Base-by-base conservation (phyloP, 148 eudicot genomes). In the Silene conica region DNA sequence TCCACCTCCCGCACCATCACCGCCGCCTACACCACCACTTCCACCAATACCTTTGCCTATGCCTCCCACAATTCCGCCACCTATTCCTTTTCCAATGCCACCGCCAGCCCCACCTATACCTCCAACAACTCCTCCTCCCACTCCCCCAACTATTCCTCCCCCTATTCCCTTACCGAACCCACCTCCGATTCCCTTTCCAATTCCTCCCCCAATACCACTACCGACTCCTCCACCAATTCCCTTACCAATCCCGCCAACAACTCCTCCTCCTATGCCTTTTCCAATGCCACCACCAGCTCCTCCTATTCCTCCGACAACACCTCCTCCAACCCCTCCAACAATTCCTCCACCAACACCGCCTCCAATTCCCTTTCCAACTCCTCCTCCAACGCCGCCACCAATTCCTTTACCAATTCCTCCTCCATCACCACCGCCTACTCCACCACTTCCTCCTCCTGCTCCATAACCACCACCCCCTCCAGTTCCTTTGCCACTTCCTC, bases 81-180 rank as follows among this genome's bases (percentile, higher is more conserved):
- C 73, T 6, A 50, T 20, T 0, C 73, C 74, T 1, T 45, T 45
- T 26, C 68, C 79, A 59, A 43, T 16, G 2, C 78, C 71, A 14
- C 21, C 38, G 6, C 46, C 63, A 1, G 3, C 55, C 16, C 55
- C 55, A 50, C 55, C 55, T 50, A 50, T 50, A 13, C 55, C 55
- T 12, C 55, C 55, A 50, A 50, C 55, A 8, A 55, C 14, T 15
- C 71, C 74, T 8, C 74, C 78, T 0, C 73, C 78, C 1, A 38
- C n/a, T 2, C 69, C 74, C 7, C 79, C 73, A 26, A 61, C 34
- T 11, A 73, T 73, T 0, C 52, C 74, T 1, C 67, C 58, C 2
- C 67, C 74, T 4, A 76, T 26, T 10, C 80, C 80, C 13, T 62
- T 62, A 1, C 70, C 80, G 6, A 34, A 31, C 1, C 74, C 79